Base-by-base conservation (phyloP, 805 yeast species). In the Zygosaccharomyces siamensis region DNA sequence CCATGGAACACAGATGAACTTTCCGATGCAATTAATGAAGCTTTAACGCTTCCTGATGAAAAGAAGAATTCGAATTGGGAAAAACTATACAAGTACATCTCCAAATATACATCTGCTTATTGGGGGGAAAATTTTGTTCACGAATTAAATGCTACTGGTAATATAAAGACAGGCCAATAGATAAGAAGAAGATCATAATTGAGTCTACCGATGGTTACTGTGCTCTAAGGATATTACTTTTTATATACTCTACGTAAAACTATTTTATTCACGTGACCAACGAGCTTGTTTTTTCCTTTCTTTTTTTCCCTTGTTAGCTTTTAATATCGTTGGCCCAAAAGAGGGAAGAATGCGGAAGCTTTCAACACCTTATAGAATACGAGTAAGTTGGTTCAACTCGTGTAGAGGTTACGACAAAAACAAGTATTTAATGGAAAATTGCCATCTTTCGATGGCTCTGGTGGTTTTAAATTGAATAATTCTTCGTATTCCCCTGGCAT, bases 1-100 rank as follows among this genome's bases (percentile, higher is more conserved):
- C 99, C 99, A 3, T 93, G 99, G 99, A 93, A 92, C 65, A 92
- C 90, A 20, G 99, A 93, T 57, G 99, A 93, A 58, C 69, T 92
- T 63, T 82, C 95, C 16, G 86, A 80, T 38, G 85, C 97, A 3
- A 84, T 92, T 47, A 76, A 83, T 61, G 97, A 89, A 63, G 84
- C 96, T 14, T 75, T 93, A 60, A 89, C 96, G 0, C 72, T 92
- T 66, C 86, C 93, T 2, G 81, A 78, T 28, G 97, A 89, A 59
- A 89, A 89, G 75, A 80, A 81, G 60, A 74, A 69, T 27, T 80
- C 83, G 12, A 92, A 89, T 62, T 93, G 89, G 72, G 78, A 83
- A 45, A 87, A 87, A 68, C 75, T 93, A 68, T 89, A 89, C 73
- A 80, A 77, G 54, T 93, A 93, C 65, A 89, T 93, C 54, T 80